A percentile compares a stretch with the other conserved stretches of the same genome.
phyloP scores from a whole-genome alignment of 2,329 filamentous ascomycete species.

The Neopestalotiopsis clavispora region DNA sequence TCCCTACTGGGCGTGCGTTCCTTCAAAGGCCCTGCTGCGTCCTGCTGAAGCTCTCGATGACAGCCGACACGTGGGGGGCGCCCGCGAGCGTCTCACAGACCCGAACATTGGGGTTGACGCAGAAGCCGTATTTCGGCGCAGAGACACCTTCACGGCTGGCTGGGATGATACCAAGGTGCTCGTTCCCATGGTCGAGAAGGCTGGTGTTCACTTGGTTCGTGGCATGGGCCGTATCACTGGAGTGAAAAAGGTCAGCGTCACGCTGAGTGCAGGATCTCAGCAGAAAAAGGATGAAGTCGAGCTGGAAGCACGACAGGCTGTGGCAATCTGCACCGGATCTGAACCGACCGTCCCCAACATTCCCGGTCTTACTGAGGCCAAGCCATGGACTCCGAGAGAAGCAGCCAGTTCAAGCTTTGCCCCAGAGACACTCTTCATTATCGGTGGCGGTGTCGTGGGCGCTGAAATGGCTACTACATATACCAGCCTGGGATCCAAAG shows the following conservation, averaged over 20 bases:
- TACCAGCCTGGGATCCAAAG: background rate
- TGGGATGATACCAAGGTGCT: constrained; percentile 13
- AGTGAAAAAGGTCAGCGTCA: constrained; percentile 2
- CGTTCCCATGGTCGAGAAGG: background rate
- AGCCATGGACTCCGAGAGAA: constrained; percentile 10
- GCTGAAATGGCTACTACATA: constrained; percentile 11
- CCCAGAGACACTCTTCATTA: constrained; percentile 1
- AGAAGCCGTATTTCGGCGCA: background rate
- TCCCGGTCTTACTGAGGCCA: constrained; percentile 3
- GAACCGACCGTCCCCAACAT: constrained; percentile 8
- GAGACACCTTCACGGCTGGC: constrained; percentile 5
- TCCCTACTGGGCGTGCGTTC: constrained; percentile 8
- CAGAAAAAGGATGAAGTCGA: background rate
- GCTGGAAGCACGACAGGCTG: constrained; percentile 1
- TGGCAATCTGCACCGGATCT: constrained; percentile 10
- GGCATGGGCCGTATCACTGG: background rate
- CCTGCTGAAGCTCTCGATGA: background rate
- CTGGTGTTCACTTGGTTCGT: background rate
- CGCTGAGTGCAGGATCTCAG: background rate
- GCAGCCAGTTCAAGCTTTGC: constrained; percentile 1
- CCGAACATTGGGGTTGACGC: background rate
- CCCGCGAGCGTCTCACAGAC: background rate
- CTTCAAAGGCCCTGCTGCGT: background rate
- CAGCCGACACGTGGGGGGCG: background rate
- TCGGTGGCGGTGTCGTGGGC: constrained; percentile 12